Base-by-base conservation (phyloP, 176 grass and related monocot species). In the Carex scoparia region DNA sequence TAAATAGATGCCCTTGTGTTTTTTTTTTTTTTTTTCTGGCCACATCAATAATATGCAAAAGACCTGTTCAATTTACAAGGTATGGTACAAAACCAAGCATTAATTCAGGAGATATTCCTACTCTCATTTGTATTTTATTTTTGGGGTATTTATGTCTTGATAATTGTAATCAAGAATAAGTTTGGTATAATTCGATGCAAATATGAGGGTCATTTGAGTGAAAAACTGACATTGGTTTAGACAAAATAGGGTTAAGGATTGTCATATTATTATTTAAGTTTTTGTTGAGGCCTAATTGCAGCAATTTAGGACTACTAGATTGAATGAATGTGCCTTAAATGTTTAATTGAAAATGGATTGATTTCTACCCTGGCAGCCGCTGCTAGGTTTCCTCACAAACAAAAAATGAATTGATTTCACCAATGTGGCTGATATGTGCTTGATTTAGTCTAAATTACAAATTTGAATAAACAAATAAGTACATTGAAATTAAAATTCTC, bases 1-100 rank as follows among this genome's bases (percentile, higher is more conserved):
- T 74, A 51, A 74, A 51, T 48, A 13, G 19, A 53, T 53, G 46
- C n/a, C 70, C n/a, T 28, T 13, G 0, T 27, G 4, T 12, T 11
- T 27, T 18, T 53, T 28, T 12, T 1, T 23, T 10, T 27, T 18
- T 74, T 23, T 92, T 51, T 94, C 78, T 63, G 92, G 92, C 33
- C 89, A 97, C 77, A 90, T 87, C 61, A 88, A 94, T 89, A 94
- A 92, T 89, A 91, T 92, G 51, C 87, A 92, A 76, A 88, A 90
- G 18, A 94, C 87, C 1, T 94, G 88, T 68, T 92, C 88, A 4
- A 83, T 94, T 28, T 94, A 92, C 62, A 65, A 92, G 88, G 87
- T 94, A 18, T 56, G 51, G 6, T 37, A 27, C 15, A 15, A 61
- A 79, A 40, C 14, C 31, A 80, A 80, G 5, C 53, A 38, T 62